Conservation (phyloP, 2,329 filamentous ascomycete species). For the Sordariomycetes sp. region DNA sequence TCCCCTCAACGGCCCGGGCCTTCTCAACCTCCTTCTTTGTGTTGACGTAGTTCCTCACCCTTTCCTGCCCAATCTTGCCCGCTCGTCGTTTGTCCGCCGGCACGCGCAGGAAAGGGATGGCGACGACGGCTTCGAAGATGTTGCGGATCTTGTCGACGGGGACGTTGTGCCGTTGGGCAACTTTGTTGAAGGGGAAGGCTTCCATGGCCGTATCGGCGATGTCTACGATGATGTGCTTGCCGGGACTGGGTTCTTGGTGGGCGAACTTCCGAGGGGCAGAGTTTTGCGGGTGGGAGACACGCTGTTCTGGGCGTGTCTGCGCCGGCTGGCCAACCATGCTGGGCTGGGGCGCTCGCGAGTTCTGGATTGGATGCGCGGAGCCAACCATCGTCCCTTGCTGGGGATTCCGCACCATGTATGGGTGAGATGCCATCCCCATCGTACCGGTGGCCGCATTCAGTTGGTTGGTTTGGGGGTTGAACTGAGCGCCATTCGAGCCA, state of each 20-base stretch:
- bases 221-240: constrained; percentile 33
- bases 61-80: constrained; percentile 26
- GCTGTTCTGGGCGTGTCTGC: neutral
- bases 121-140: constrained; percentile 34
- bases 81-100: constrained; percentile 28
- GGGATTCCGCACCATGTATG: neutral
- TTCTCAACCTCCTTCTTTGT: constrained; percentile 23
- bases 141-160: constrained; percentile 32
- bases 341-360: neutral
- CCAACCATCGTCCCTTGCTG: neutral
- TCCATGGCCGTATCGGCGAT: constrained; percentile 36
- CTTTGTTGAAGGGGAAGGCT: constrained; percentile 31
- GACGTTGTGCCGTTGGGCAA: constrained; percentile 31
- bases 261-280: neutral
- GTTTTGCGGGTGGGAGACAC: neutral
- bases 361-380: neutral
- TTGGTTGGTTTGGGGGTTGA: neutral
- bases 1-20: constrained; percentile 6
- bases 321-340: neutral
- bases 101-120: constrained; percentile 34
- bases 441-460: neutral
- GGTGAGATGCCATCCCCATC: neutral
- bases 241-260: constrained; percentile 5
- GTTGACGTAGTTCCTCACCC: constrained; percentile 30
- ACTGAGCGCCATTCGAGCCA: neutral